Evolutionary conservation across 2,329 filamentous ascomycete species (phyloP), one percentile per base, ranked within the genome.

Genomic region (Chaetothyriales sp.): DNA sequence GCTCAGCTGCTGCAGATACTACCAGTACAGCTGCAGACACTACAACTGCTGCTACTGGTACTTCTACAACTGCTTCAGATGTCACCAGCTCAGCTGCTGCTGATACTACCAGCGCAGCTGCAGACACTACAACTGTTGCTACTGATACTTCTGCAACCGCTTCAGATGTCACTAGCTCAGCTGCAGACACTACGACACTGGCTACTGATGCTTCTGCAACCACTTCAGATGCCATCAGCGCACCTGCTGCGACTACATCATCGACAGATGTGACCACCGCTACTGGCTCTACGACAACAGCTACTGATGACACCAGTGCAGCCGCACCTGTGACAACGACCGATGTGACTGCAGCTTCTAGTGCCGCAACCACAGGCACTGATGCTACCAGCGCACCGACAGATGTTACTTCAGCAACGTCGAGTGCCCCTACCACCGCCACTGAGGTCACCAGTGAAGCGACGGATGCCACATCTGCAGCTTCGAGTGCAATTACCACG

Each of bases 21-120:
- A 8, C n/a, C 25, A 50, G 44, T 36, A 44, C 58, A 20, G 54
- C 56, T 46, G 43, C 55, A 2, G 28, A 36, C 12, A 15, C 10
- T 10, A 39, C 32, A 15, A 15, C 32, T 15, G 43, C 4, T 12
- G 22, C 22, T 6, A 25, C 22, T n/a, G n/a, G n/a, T n/a, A n/a
- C n/a, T n/a, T n/a, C 10, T 10, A 39, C 32, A 15, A 15, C 32
- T 15, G 43, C 4, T 12, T 3, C 22, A 25, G 22, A 25, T 25
- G 3, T 6, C 3, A 25, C 22, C 22, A 25, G n/a, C n/a, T n/a
- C 22, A 25, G 22, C 6, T 3, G 22, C 22, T 6, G 6, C 22
- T 25, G 22, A 25, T 25, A 25, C 22, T 25, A 25, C 22, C 22
- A 25, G 22, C n/a, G 55, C n/a, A 48, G n/a, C 12, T 19, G 44